A percentile compares a stretch with the other conserved stretches of the same genome.
Evolutionary conservation across 2,329 filamentous ascomycete species (phyloP).

Genomic region (Penicillium sp.): DNA sequence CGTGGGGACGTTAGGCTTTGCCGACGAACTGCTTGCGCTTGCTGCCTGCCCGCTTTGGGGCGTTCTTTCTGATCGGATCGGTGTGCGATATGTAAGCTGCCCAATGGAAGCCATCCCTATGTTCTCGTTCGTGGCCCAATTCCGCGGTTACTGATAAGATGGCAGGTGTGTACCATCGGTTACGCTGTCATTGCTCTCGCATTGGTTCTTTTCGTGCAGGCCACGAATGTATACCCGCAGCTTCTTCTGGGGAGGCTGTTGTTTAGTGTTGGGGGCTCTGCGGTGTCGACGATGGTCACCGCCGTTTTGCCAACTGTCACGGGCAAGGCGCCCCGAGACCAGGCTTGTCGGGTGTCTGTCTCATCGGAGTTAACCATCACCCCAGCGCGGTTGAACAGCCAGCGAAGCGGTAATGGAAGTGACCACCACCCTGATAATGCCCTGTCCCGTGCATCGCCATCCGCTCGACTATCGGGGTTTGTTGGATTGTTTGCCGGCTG

Average conservation of each 20-base stretch:
- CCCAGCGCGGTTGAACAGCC: conserved; percentile 34
- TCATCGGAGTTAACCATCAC: conserved; percentile 63
- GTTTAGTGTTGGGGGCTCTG: conserved; percentile 91
- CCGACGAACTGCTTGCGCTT: conserved; percentile 52
- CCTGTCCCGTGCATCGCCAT: conserved; percentile 41
- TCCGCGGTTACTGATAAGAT: conserved; percentile 7
- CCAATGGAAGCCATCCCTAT: neutral
- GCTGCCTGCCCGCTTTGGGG: conserved; percentile 53
- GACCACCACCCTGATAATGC: conserved; percentile 10
- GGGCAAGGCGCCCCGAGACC: conserved; percentile 39
- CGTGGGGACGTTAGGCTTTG: conserved; percentile 57
- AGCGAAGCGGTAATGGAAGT: conserved; percentile 37
- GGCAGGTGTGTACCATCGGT: conserved; percentile 64
- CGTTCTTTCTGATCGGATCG: conserved; percentile 52
- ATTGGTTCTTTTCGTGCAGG: conserved; percentile 80
- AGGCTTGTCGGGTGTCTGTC: conserved; percentile 53
- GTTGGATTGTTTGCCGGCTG: conserved; percentile 92
- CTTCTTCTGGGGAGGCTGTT: conserved; percentile 79
- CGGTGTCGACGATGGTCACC: conserved; percentile 96
- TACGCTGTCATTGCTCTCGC: conserved; percentile 79
- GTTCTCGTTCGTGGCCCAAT: neutral
- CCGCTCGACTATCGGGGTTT: conserved; percentile 74
- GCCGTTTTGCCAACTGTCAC: conserved; percentile 80
- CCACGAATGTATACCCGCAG: conserved; percentile 83
- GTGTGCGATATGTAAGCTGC: conserved; percentile 47